These are phyloP conservation scores for Sporisorium scitamineum DNA, from an alignment of 1,284 basidiomycete genomes.

Conservation along the genomic window DNA sequence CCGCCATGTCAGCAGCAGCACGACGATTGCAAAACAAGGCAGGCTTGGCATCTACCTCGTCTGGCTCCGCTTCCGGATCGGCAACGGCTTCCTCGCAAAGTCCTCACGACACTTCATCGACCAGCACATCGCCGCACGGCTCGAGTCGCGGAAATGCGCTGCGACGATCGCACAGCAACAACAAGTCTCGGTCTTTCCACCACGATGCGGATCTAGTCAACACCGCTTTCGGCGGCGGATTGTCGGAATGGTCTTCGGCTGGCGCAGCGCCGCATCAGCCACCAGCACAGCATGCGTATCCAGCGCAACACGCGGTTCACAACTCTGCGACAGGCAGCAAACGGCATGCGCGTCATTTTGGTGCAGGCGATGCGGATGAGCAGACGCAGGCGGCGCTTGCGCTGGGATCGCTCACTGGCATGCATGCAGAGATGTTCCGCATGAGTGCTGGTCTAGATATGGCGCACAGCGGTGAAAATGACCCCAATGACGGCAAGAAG, in stretches of 20 bases:
- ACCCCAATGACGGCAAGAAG: not conserved
- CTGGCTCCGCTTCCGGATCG: slow-evolving; percentile 49
- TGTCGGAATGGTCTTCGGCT: slow-evolving; percentile 35
- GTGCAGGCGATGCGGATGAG: slow-evolving; percentile 36
- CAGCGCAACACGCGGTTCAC: slow-evolving; percentile 28
- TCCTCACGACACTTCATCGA: slow-evolving; percentile 49
- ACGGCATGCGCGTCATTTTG: slow-evolving; percentile 39
- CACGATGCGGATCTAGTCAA: slow-evolving; percentile 50
- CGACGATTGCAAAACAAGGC: slow-evolving; percentile 36
- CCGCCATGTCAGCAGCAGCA: slow-evolving; percentile 34
- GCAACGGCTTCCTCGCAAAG: slow-evolving; percentile 47
- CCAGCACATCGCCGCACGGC: slow-evolving; percentile 48
- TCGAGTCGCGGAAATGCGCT: slow-evolving; percentile 31
- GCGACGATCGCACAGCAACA: slow-evolving; percentile 33
- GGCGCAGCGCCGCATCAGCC: slow-evolving; percentile 16
- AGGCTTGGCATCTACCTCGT: slow-evolving; percentile 21
- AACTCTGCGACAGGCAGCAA: slow-evolving; percentile 42
- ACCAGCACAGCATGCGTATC: slow-evolving; percentile 17
- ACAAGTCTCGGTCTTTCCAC: slow-evolving; percentile 38
- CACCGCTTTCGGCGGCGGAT: slow-evolving; percentile 41
- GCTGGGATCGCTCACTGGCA: slow-evolving; percentile 39
- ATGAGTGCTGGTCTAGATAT: slow-evolving; percentile 49
- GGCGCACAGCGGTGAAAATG: slow-evolving; percentile 4
- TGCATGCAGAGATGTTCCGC: slow-evolving; percentile 55
- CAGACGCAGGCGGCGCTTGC: slow-evolving; percentile 49